Conservation (phyloP, 2,329 filamentous ascomycete genomes). For the Parastagonospora avenae region DNA sequence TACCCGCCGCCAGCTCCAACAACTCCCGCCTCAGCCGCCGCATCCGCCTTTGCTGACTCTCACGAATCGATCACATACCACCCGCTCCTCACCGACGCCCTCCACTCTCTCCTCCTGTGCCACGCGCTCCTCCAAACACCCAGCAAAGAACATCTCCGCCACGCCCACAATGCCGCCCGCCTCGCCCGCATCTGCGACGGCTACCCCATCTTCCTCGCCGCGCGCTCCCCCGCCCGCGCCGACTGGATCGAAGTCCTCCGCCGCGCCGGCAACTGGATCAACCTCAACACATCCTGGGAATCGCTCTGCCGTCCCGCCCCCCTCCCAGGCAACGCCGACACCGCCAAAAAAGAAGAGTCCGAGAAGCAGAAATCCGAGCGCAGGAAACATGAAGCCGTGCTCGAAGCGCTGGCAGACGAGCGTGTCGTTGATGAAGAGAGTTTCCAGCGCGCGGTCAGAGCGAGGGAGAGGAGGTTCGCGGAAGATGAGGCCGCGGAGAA, state of each 20-base stretch:
- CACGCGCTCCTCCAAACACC: constrained; percentile 83
- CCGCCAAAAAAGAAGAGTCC: constrained; percentile 43
- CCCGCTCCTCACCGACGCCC: constrained; percentile 76
- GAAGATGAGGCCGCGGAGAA: constrained; percentile 59
- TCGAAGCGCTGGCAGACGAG: constrained; percentile 71
- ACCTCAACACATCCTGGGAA: constrained; percentile 70
- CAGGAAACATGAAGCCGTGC: constrained; percentile 67
- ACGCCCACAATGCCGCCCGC: constrained; percentile 81
- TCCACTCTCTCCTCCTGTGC: constrained; percentile 78
- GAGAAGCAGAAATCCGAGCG: constrained; percentile 63
- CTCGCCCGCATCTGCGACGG: constrained; percentile 76
- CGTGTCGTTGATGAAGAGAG: constrained; percentile 69
- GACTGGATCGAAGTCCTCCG: constrained; percentile 82
- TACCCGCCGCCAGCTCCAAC: constrained; percentile 59
- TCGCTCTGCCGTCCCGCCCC: constrained; percentile 64
- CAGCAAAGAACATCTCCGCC: constrained; percentile 74
- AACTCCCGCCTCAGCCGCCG: constrained; percentile 39
- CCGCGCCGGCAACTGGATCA: constrained; percentile 71
- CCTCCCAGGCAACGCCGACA: constrained; percentile 39
- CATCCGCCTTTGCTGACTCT: constrained; percentile 49
- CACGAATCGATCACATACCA: constrained; percentile 78
- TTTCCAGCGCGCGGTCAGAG: constrained; percentile 67
- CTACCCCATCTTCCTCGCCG: constrained; percentile 78
- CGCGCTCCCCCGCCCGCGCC: constrained; percentile 71
- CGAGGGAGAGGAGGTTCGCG: constrained; percentile 61